Base-by-base conservation (phyloP, 805 yeast species). In the Teunomyces stri region DNA sequence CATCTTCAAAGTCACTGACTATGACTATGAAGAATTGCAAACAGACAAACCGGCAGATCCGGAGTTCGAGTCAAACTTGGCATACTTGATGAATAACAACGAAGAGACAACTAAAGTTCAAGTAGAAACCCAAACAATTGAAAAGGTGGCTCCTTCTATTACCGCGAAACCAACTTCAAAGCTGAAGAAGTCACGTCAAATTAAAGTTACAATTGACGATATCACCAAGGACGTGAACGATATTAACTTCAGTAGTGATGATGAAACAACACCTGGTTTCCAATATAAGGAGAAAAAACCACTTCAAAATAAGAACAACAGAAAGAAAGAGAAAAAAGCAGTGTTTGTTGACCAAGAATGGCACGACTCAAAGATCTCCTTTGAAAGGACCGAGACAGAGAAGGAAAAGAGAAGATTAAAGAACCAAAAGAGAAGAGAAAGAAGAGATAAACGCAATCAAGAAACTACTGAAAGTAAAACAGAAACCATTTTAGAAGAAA, bases 51-150 rank as follows among this genome's bases (percentile, higher is more conserved):
- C 40, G 27, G 40, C 45, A 10, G 58, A 54, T 36, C 47, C 50
- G 6, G 50, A 52, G 16, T 67, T 68, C 47, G 71, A 68, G 43
- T 49, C 53, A 15, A 71, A 68, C 50, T 57, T 68, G 47, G 56
- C 61, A 39, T 68, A 58, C 38, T 51, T 68, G 35, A 55, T 66
- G 44, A 52, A 55, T n/a, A 51, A 50, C 39, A 33, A 35, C 22
- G 21, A 18, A 21, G 25, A 43, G 20, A n/a, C 46, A 21, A 29
- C 39, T 11, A n/a, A 15, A 7, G 43, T 18, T 10, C 29, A 28
- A 36, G n/a, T 13, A 11, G 9, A 30, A 16, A 25, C 18, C 43
- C 12, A 39, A 30, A 25, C 10, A 22, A n/a, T 28, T 30, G 22
- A 30, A 21, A 28, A 10, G 20, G 6, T 13, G 35, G 45, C 31